Evolutionary conservation across 129 eudicot genomes (phyloP).

Genomic region (Artemisia tridentata): DNA sequence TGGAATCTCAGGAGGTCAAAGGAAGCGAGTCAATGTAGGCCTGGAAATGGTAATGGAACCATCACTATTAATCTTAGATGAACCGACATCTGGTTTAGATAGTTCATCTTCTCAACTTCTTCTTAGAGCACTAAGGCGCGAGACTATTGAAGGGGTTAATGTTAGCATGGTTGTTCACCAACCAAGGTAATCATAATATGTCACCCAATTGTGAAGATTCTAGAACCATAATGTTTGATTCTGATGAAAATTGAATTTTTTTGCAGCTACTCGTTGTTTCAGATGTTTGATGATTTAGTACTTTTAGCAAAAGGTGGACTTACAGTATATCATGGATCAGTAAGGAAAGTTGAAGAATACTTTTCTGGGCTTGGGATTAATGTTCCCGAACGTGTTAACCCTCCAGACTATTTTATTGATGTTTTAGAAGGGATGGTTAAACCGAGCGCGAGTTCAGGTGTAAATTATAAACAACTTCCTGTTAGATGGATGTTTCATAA

Average conservation of each 20-base stretch:
- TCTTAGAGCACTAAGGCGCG: conserved; percentile 87
- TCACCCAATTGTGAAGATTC: neutral
- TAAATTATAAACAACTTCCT: conserved; percentile 61
- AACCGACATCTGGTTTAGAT: conserved; percentile 95
- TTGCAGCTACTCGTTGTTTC: conserved; percentile 77
- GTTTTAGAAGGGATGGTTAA: conserved; percentile 75
- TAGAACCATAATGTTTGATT: neutral
- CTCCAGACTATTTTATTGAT: conserved; percentile 80
- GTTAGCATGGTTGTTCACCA: conserved; percentile 96
- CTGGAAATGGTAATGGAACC: conserved; percentile 96
- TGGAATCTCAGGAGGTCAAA: conserved; percentile 95
- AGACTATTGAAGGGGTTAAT: conserved; percentile 82
- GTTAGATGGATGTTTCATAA: conserved; percentile 87
- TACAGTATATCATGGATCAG: conserved; percentile 81
- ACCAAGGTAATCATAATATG: conserved; percentile 61
- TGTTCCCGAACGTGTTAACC: conserved; percentile 85
- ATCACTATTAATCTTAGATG: conserved; percentile 82
- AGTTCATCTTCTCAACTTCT: conserved; percentile 92
- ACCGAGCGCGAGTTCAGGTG: conserved; percentile 48
- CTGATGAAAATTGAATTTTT: conserved; percentile 16
- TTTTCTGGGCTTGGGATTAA: conserved; percentile 71
- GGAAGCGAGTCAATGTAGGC: conserved; percentile 95
- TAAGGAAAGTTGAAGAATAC: conserved; percentile 66
- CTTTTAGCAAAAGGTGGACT: conserved; percentile 94
- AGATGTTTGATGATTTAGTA: conserved; percentile 81